Conservation (phyloP, 169 alveolate species). For the Perkinsus marinus region DNA sequence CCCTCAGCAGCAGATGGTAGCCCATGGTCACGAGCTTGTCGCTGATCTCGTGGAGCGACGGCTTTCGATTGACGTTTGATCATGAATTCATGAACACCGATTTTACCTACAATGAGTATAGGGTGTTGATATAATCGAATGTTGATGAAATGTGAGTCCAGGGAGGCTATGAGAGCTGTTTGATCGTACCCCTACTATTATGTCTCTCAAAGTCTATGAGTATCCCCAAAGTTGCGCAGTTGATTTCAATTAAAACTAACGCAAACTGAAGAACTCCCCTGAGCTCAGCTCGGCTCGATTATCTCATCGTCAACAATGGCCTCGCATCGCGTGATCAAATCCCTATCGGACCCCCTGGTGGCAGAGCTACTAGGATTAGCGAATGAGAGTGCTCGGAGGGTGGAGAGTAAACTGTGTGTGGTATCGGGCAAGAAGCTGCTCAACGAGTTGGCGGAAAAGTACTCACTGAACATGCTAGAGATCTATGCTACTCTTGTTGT, state of each 20-base stretch:
- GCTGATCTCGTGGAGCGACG: not conserved
- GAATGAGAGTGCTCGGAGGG: not conserved
- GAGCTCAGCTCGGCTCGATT: too few relatives aligned
- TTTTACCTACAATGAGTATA: not conserved
- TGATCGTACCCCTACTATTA: not conserved
- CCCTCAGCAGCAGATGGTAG: not conserved
- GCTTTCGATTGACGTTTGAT: not conserved
- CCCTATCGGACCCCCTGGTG: not conserved
- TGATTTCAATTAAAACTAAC: not conserved
- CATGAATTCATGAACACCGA: not conserved
- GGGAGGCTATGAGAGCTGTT: not conserved
- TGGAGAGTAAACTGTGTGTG: not conserved
- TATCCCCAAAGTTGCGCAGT: not conserved
- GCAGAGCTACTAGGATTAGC: not conserved
- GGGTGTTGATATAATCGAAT: too few relatives aligned
- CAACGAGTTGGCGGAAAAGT: not conserved
- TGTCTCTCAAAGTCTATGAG: not conserved
- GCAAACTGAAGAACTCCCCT: too few relatives aligned
- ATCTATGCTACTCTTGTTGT: not conserved
- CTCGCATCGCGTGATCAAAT: not conserved
- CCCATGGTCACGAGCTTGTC: not conserved
- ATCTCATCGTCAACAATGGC: not conserved
- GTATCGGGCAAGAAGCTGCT: not conserved
- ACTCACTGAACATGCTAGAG: too few relatives aligned
- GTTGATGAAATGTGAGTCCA: not conserved